A percentile compares a stretch with the other conserved stretches of the same genome.
Evolutionary conservation across 108 stramenopile genomes (phyloP).

Genomic region (Fragilariopsis cylindrus): DNA sequence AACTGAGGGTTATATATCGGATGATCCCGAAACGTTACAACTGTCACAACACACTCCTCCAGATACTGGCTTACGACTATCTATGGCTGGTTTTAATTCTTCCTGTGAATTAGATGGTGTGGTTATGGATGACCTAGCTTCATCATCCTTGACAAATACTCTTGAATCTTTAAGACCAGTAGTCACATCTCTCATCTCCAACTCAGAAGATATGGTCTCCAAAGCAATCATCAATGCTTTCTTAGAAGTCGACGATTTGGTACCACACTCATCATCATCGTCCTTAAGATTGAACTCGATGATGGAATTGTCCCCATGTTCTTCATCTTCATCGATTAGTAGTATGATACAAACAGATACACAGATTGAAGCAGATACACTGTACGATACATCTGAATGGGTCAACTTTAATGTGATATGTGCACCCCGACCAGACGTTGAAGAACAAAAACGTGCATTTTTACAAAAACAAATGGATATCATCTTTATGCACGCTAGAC

Average conservation of each 20-base stretch:
- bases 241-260: conserved; percentile 27
- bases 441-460: conserved; percentile 28
- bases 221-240: conserved; percentile 47
- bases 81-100: conserved; percentile 23
- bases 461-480: conserved; percentile 32
- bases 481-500: conserved; percentile 38
- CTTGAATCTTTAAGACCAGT: conserved; percentile 31
- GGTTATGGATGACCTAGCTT: conserved; percentile 35
- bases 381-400: conserved; percentile 38
- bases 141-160: conserved; percentile 30
- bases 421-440: conserved; percentile 13
- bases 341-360: conserved; percentile 8
- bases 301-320: conserved; percentile 1
- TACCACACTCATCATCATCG: too few relatives aligned
- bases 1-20: neutral
- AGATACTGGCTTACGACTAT: conserved; percentile 16
- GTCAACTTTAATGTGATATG: conserved; percentile 10
- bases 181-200: conserved; percentile 27
- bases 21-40: conserved; percentile 1
- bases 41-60: neutral
- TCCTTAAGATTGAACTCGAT: too few relatives aligned
- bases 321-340: conserved; percentile 17
- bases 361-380: conserved; percentile 38
- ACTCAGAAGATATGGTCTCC: conserved; percentile 45
- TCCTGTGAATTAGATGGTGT: neutral